phyloP scores from a whole-genome alignment of 139 green algal species.

The Chlamydomonas applanata region DNA sequence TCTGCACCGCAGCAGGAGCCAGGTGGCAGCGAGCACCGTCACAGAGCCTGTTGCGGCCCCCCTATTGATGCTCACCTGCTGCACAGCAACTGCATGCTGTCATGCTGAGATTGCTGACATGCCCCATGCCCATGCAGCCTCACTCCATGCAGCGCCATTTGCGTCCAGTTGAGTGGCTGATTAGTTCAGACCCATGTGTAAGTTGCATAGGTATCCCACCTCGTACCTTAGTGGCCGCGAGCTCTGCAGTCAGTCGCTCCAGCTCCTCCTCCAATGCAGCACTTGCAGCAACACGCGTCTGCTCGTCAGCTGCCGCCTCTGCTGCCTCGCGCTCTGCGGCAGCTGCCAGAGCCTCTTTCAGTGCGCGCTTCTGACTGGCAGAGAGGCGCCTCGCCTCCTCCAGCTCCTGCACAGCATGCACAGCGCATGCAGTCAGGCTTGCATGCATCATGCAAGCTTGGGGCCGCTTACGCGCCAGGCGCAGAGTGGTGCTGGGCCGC shows the following conservation, averaged over 20 bases:
- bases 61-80: too few species aligned
- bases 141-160: too few species aligned
- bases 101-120: too few species aligned
- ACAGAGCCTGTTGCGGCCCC: too few species aligned
- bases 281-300: background rate
- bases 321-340: slow-evolving; percentile 44
- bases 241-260: slow-evolving; percentile 40
- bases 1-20: slow-evolving; percentile 7
- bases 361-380: slow-evolving; percentile 48
- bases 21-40: too few species aligned
- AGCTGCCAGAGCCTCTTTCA: slow-evolving; percentile 44
- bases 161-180: too few species aligned
- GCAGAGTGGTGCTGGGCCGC: too few species aligned
- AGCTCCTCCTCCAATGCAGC: slow-evolving; percentile 50
- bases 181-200: background rate
- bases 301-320: slow-evolving; percentile 24
- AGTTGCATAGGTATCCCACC: background rate
- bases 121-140: too few species aligned
- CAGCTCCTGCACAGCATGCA: slow-evolving; percentile 36
- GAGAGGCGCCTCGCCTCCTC: slow-evolving; percentile 44
- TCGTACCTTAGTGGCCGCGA: slow-evolving; percentile 32
- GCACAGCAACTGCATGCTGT: slow-evolving; percentile 1
- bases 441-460: background rate
- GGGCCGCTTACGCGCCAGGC: too few species aligned
- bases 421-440: background rate